Evolutionary conservation across 345 rosid genomes (phyloP).

Genomic region (Acer yangbiense): DNA sequence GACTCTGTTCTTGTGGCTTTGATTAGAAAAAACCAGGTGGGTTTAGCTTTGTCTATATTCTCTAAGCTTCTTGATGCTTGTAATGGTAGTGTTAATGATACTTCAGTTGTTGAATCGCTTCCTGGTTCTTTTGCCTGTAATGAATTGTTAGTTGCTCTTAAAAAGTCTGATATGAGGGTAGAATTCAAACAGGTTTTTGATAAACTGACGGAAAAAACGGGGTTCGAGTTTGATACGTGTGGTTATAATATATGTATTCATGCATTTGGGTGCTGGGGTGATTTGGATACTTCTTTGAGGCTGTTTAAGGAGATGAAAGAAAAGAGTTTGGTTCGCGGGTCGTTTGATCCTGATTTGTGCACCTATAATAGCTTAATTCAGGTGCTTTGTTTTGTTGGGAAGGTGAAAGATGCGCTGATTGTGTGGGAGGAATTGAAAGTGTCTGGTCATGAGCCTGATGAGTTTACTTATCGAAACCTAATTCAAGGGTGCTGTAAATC

Average conservation of each 20-base stretch:
- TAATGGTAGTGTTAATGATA: slow-evolving; percentile 12
- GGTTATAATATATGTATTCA: slow-evolving; percentile 86
- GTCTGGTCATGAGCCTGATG: slow-evolving; percentile 89
- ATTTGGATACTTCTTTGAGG: slow-evolving; percentile 56
- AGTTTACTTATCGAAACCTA: slow-evolving; percentile 62
- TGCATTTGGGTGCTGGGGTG: slow-evolving; percentile 88
- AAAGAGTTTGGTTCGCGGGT: slow-evolving; percentile 39
- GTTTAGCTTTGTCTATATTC: slow-evolving; percentile 64
- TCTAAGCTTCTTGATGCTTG: slow-evolving; percentile 62
- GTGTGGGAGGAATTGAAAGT: slow-evolving; percentile 78
- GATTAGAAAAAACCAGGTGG: slow-evolving; percentile 57
- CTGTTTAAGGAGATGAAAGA: slow-evolving; percentile 85
- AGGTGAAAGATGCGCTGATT: slow-evolving; percentile 68
- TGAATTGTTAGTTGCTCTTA: slow-evolving; percentile 66
- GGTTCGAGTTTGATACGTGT: slow-evolving; percentile 63
- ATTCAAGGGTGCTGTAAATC: slow-evolving; percentile 83
- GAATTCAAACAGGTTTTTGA: slow-evolving; percentile 60
- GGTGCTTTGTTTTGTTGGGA: slow-evolving; percentile 69
- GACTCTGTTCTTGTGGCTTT: slow-evolving; percentile 71
- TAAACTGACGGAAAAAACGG: slow-evolving; percentile 42
- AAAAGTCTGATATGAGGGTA: slow-evolving; percentile 51
- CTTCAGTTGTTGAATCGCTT: slow-evolving; percentile 30
- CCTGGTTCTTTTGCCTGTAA: slow-evolving; percentile 65
- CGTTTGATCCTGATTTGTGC: slow-evolving; percentile 68
- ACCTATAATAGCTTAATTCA: slow-evolving; percentile 88